Conservation (phyloP, 257 asterid genomes). For the Buddleja alternifolia region DNA sequence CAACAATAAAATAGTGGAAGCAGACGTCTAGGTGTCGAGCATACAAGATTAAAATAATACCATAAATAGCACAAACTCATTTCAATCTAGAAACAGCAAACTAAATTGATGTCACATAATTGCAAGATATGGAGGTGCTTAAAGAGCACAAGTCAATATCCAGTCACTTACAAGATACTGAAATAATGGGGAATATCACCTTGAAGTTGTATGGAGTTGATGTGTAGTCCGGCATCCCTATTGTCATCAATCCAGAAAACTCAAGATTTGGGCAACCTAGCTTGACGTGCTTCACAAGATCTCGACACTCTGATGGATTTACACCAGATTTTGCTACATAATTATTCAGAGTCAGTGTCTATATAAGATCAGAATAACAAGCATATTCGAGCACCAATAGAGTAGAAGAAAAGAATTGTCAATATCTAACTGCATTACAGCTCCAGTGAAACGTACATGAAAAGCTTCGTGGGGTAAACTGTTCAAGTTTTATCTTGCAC, state of each 20-base stretch:
- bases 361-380: neutral
- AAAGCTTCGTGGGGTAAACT: neutral
- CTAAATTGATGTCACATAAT: neutral
- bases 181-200: slow-evolving; percentile 42
- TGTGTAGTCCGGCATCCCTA: slow-evolving; percentile 89
- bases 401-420: slow-evolving; percentile 5
- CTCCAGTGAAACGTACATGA: neutral
- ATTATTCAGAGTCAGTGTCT: neutral
- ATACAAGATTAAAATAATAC: neutral
- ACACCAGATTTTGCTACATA: slow-evolving; percentile 87
- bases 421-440: neutral
- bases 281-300: slow-evolving; percentile 72
- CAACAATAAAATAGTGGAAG: neutral
- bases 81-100: neutral
- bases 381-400: neutral
- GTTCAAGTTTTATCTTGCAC: neutral
- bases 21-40: neutral
- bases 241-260: slow-evolving; percentile 92
- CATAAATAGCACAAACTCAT: neutral
- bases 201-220: slow-evolving; percentile 86
- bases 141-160: slow-evolving; percentile 10
- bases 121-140: neutral
- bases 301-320: slow-evolving; percentile 71
- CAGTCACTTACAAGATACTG: neutral
- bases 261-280: slow-evolving; percentile 69